Percentiles rank a stretch among this genome's conserved stretches.
Evolutionary conservation across 331 rosid species (phyloP).

Genomic region (Pyrus hybrid): DNA sequence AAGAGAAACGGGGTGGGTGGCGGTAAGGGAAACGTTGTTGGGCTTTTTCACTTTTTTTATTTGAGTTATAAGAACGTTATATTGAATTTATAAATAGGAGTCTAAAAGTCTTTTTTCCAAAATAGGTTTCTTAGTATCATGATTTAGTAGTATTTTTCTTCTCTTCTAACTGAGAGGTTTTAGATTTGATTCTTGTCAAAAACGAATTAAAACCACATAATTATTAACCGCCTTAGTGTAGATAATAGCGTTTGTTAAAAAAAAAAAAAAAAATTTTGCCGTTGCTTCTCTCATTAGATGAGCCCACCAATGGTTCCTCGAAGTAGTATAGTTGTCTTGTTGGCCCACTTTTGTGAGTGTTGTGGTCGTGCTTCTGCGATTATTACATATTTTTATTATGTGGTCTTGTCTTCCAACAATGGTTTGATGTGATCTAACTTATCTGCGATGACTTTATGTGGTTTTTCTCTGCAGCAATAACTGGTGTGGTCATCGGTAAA

Average conservation of each 20-base stretch:
- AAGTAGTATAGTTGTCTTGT: background rate
- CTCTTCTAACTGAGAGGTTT: too few relatives aligned
- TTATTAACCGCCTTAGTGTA: fast-evolving
- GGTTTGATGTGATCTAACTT: background rate
- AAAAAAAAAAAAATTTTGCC: background rate
- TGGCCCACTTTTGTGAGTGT: background rate
- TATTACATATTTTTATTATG: too few relatives aligned
- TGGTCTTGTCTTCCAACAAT: background rate
- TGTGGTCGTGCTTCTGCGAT: background rate
- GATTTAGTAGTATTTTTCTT: fast-evolving
- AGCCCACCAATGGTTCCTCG: background rate
- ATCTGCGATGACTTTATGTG: background rate
- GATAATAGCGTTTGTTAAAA: too few relatives aligned
- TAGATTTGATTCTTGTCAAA: too few relatives aligned
- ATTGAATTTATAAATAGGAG: too few relatives aligned
- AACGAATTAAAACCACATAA: too few relatives aligned
- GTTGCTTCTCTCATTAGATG: background rate
- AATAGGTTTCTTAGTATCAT: too few relatives aligned
- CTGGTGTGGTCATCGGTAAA: fast-evolving
- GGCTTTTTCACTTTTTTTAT: too few relatives aligned
- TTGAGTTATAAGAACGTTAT: too few relatives aligned
- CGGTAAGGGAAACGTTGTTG: too few relatives aligned
- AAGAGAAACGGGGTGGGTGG: too few relatives aligned
- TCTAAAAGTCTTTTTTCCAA: too few relatives aligned
- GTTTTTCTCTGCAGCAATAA: fast-evolving